Evolutionary conservation across 2,329 filamentous ascomycete genomes (phyloP).

Genomic region (Ophiostoma sp.): DNA sequence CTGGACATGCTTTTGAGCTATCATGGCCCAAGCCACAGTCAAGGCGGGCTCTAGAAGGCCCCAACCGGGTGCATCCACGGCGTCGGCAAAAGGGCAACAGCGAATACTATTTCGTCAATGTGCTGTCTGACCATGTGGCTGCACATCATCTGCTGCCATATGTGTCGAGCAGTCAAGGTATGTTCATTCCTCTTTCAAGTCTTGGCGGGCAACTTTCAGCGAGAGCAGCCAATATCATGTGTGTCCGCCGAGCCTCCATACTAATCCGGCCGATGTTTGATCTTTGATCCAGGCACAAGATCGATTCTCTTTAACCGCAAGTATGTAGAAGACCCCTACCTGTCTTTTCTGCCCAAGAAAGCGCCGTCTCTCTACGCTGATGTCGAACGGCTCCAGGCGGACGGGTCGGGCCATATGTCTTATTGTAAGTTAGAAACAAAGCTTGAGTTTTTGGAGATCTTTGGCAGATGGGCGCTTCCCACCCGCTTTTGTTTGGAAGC

Average conservation of each 20-base stretch:
- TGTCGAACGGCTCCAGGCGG: constrained; percentile 9
- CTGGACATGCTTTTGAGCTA: constrained; percentile 20
- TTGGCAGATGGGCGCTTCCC: background rate
- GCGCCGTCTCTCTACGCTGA: constrained; percentile 17
- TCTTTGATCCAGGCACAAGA: background rate
- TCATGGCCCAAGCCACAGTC: constrained; percentile 25
- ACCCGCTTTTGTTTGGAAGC: background rate
- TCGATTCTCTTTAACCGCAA: constrained; percentile 7
- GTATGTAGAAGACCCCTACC: background rate
- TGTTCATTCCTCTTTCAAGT: background rate
- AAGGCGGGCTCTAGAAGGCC: constrained; percentile 16
- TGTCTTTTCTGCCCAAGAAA: background rate
- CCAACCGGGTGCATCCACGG: background rate
- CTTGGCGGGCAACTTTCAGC: constrained; percentile 3
- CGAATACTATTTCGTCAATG: constrained; percentile 23
- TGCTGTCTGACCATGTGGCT: constrained; percentile 1
- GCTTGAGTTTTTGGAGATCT: background rate
- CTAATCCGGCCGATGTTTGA: background rate
- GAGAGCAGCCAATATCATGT: background rate
- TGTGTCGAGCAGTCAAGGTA: background rate
- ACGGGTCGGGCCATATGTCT: constrained; percentile 17
- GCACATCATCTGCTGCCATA: constrained; percentile 11
- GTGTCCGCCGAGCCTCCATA: background rate
- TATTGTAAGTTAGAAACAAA: constrained; percentile 19
- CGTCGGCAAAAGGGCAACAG: background rate